Evolutionary conservation across 192 early-diverging fungal species (phyloP).

Genomic region (Oehlia diaphana): DNA sequence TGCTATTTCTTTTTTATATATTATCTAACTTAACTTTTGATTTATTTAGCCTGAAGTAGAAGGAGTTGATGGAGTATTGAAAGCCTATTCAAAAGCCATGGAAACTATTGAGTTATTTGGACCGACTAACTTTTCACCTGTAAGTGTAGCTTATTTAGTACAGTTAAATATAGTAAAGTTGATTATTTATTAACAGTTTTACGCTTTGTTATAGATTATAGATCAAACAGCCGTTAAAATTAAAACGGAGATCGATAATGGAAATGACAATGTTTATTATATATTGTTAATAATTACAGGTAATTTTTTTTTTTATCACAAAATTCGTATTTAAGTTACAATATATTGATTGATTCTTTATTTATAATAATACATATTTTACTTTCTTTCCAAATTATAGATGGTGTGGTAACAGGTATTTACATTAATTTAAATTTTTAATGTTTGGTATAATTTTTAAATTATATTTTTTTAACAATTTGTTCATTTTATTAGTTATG

Average conservation of each 20-base stretch:
- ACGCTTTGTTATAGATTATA: neutral
- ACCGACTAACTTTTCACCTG: conserved; percentile 59
- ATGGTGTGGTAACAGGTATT: conserved; percentile 29
- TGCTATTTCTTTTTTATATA: neutral
- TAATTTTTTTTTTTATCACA: conserved; percentile 2
- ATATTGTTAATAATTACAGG: conserved; percentile 19
- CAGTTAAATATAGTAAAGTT: neutral
- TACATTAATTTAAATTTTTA: conserved; percentile 18
- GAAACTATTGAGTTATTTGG: conserved; percentile 43
- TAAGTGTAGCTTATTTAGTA: neutral
- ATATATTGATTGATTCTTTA: conserved; percentile 8
- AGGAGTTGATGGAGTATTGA: conserved; percentile 52
- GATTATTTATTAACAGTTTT: neutral
- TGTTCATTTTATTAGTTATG: conserved; percentile 17
- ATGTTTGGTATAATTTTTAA: neutral
- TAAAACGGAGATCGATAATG: conserved; percentile 24
- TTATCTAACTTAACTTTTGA: neutral
- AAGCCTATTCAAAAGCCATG: conserved; percentile 43
- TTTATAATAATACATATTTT: conserved; percentile 28
- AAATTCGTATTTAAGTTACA: conserved; percentile 25
- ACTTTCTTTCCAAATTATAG: conserved; percentile 24
- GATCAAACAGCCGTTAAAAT: conserved; percentile 20
- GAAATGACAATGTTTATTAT: conserved; percentile 24
- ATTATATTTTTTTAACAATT: too few relatives aligned
- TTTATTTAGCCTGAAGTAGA: conserved; percentile 48